Evolutionary conservation across 2,329 filamentous ascomycete genomes (phyloP), one percentile per base, ranked within the genome.

Genomic region (Pyrenochaeta sp.): DNA sequence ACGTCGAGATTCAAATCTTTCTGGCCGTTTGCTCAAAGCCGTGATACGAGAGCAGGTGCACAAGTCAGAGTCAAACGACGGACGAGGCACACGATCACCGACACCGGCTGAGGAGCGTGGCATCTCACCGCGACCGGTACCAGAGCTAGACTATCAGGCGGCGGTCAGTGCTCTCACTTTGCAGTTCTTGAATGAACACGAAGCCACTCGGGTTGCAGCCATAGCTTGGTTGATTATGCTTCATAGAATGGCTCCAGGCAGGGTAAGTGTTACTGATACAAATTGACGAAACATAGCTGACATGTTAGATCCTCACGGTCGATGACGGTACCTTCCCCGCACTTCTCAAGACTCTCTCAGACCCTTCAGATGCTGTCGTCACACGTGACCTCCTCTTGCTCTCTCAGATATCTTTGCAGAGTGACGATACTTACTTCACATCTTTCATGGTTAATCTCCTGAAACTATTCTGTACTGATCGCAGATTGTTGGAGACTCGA

Each of bases 391-490:
- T 99, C 20, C 89, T 97, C 53, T 79, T 99, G 11, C 80, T 99
- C 2, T 97, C 93, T 0, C 94, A 99, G 58, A 97, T 99, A 41
- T 97, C 93, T 3, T 86, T 88, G 54, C 96, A 96, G 60, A 97
- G 91, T 65, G 94, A 97, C 62, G 94, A 99, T 65, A 90, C 92
- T 54, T 97, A 97, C 72, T 99, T 99, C 67, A 88, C 90, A 2
- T 96, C 93, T 17, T 99, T 99, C 69, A 99, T 99, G 94, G 88
- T 96, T 48, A 96, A 96, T 65, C 78, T 99, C 7, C 77, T 99
- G 29, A 94, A 96, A 67, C 81, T 99, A 1, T 99, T 99, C 68
- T 95, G 90, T 28, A 97, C 94, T 0, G 94, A 99, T 67, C 83
- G 94, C 21, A 88, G 90, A 59, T 78, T 99, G 17, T 79, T 99